Conservation (phyloP, 208 protist species). For the Leishmania tarentolae region DNA sequence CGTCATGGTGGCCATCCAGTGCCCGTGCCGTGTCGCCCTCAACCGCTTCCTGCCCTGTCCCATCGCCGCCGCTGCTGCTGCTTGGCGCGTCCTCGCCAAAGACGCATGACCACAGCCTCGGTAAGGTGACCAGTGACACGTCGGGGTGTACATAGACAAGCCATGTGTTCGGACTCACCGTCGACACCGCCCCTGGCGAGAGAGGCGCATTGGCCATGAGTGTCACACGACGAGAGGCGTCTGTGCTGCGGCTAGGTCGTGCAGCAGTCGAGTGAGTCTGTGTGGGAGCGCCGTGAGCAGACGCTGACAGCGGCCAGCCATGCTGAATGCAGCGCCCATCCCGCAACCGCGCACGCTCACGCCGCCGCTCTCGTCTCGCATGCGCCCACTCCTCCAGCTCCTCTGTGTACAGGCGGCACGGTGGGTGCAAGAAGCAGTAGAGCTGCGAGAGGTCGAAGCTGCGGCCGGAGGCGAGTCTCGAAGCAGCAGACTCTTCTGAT, state of each 20-base stretch:
- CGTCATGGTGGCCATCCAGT: neutral
- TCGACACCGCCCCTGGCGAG: neutral
- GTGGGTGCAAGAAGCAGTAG: constrained; percentile 24
- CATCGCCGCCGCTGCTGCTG: neutral
- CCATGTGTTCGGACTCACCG: constrained; percentile 14
- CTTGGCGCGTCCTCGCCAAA: neutral
- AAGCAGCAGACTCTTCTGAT: neutral
- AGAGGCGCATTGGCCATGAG: neutral
- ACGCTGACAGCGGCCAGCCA: neutral
- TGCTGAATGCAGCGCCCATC: neutral
- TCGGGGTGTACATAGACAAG: constrained; percentile 29
- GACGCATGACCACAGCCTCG: constrained; percentile 2
- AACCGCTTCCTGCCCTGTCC: neutral
- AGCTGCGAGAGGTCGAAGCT: constrained; percentile 12
- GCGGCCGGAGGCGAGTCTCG: neutral
- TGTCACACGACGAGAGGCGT: neutral
- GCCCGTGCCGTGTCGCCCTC: neutral
- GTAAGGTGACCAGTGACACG: neutral
- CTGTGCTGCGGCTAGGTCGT: neutral
- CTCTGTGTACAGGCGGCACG: constrained; percentile 11
- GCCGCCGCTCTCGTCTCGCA: neutral
- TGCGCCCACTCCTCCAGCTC: constrained; percentile 14
- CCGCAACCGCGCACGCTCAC: neutral
- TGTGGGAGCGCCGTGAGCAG: too few species aligned
- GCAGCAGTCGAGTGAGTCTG: neutral